Evolutionary conservation across 2,329 filamentous ascomycete genomes (phyloP).

Genomic region (Alternaria incomplexa): DNA sequence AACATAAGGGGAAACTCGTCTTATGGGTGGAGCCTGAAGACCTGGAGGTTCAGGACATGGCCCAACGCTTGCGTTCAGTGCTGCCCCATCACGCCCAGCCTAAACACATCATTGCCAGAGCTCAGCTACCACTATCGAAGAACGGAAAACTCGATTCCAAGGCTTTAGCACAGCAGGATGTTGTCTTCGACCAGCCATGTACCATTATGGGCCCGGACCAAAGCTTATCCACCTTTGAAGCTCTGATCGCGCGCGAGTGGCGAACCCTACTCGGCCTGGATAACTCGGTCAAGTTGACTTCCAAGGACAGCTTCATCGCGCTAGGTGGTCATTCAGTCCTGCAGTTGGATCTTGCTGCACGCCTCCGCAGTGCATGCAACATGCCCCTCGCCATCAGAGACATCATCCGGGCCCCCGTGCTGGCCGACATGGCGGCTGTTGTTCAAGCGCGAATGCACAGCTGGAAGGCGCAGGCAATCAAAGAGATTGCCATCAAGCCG

Average conservation of each 20-base stretch:
- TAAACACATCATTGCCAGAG: not conserved
- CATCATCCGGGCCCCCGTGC: not conserved
- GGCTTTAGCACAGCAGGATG: no score
- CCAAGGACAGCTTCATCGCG: no score
- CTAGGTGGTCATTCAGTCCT: no score
- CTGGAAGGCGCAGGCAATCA: not conserved
- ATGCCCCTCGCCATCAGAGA: not conserved
- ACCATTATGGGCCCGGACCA: no score
- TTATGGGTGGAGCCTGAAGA: slow-evolving; percentile 23
- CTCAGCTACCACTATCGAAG: not conserved
- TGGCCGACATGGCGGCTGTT: not conserved
- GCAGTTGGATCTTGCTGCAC: no score
- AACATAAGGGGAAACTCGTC: slow-evolving; percentile 28
- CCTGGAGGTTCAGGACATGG: not conserved
- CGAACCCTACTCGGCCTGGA: no score
- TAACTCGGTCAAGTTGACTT: no score
- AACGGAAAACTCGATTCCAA: not conserved
- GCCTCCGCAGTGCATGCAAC: not conserved
- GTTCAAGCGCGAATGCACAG: not conserved
- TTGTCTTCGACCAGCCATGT: no score
- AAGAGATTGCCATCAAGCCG: not conserved
- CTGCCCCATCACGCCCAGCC: not conserved
- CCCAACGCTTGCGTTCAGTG: not conserved
- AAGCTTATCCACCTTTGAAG: no score
- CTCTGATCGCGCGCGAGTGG: no score